Percentiles rank a stretch among this genome's conserved stretches.
phyloP scores from a whole-genome alignment of 768 basidiomycete genomes.

The Cyclocybe cylindracea region DNA sequence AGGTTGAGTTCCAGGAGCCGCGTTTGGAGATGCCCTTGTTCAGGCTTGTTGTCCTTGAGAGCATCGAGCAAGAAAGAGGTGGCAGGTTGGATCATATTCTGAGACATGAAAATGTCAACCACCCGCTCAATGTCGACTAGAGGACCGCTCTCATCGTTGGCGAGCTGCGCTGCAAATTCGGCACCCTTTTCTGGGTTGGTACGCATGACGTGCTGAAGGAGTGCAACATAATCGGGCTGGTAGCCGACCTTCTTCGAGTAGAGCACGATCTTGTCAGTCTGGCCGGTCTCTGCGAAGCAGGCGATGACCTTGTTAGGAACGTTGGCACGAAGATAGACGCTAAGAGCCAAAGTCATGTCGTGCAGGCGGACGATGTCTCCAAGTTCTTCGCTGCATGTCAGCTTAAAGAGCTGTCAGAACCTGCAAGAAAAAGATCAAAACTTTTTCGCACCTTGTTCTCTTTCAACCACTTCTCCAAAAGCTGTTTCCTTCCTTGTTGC shows the following conservation, averaged over 20 bases:
- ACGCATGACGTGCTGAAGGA: conserved; percentile 95
- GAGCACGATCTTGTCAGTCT: conserved; percentile 96
- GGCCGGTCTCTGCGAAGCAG: conserved; percentile 98
- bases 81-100: conserved; percentile 99
- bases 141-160: conserved; percentile 91
- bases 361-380: conserved; percentile 94
- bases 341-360: conserved; percentile 96
- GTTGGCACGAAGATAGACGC: conserved; percentile 96
- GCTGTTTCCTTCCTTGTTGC: conserved; percentile 93
- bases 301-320: conserved; percentile 99
- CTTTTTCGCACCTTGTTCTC: conserved; percentile 83
- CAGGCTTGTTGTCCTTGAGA: conserved; percentile 96
- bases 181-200: conserved; percentile 97
- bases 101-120: conserved; percentile 99
- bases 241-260: conserved; percentile 98
- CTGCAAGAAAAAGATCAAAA: not conserved
- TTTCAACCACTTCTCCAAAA: conserved; percentile 99
- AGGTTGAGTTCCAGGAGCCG: conserved; percentile 98
- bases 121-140: conserved; percentile 94
- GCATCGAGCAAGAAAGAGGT: conserved; percentile 98
- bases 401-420: conserved; percentile 40
- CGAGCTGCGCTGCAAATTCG: conserved; percentile 94
- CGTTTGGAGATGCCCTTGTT: conserved; percentile 95
- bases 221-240: conserved; percentile 86
- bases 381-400: conserved; percentile 97